Conservation (phyloP, 2,329 filamentous ascomycete genomes). For the Colletotrichum chlorophyti region DNA sequence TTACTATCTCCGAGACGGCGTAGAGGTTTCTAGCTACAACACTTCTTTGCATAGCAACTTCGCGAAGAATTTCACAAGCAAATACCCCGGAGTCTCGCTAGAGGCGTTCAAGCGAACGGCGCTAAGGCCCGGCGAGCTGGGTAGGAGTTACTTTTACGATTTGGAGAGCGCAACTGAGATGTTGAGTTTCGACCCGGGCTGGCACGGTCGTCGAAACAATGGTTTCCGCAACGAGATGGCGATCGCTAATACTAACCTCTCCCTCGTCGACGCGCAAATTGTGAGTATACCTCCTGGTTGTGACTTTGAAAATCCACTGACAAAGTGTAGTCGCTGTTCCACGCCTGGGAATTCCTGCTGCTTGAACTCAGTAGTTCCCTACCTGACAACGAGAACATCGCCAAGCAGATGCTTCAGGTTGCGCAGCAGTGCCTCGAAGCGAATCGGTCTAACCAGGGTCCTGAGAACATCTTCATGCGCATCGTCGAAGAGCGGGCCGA, state of each 20-base stretch:
- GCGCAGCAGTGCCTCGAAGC: constrained; percentile 79
- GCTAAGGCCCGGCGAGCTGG: constrained; percentile 70
- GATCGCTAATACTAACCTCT: constrained; percentile 88
- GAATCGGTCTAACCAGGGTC: constrained; percentile 75
- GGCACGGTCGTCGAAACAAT: constrained; percentile 71
- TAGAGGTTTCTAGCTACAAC: constrained; percentile 84
- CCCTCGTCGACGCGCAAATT: constrained; percentile 90
- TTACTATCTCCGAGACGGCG: constrained; percentile 81
- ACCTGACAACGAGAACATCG: constrained; percentile 60
- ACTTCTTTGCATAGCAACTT: constrained; percentile 85
- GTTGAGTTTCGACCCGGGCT: constrained; percentile 78
- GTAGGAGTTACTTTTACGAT: constrained; percentile 85
- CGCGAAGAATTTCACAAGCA: constrained; percentile 80
- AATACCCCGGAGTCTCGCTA: constrained; percentile 77
- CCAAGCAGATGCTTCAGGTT: constrained; percentile 75
- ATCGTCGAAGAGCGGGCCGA: constrained; percentile 80
- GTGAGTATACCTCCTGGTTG: constrained; percentile 53
- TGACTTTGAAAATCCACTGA: constrained; percentile 32
- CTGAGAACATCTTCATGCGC: constrained; percentile 82
- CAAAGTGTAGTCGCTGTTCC: constrained; percentile 71
- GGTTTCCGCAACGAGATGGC: constrained; percentile 86
- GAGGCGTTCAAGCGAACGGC: constrained; percentile 80
- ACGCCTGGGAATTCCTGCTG: constrained; percentile 88
- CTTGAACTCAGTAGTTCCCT: constrained; percentile 78
- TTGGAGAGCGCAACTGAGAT: constrained; percentile 77